Conservation (phyloP, 371 early-diverging fungal genomes). For the Batkoa obscura region DNA sequence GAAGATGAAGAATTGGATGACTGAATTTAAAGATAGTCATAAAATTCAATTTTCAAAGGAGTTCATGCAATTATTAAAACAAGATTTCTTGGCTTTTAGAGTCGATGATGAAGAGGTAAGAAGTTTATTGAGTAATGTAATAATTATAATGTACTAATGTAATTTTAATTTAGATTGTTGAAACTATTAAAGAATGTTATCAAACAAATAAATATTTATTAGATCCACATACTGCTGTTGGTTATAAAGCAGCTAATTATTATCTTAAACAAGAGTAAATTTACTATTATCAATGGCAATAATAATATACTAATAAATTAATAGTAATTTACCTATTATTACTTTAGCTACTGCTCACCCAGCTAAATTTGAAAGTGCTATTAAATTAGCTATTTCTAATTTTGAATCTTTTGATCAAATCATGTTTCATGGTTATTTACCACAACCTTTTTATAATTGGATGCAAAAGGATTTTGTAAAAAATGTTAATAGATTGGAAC, state of each 20-base stretch:
- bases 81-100: slow-evolving; percentile 51
- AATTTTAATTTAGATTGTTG: slow-evolving; percentile 26
- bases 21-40: slow-evolving; percentile 42
- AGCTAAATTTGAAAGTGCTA: slow-evolving; percentile 88
- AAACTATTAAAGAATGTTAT: slow-evolving; percentile 50
- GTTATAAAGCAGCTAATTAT: no score
- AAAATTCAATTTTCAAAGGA: slow-evolving; percentile 43
- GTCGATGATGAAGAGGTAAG: slow-evolving; percentile 42
- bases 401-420: not conserved
- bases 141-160: no score
- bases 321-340: slow-evolving; percentile 20
- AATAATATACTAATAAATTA: slow-evolving; percentile 9
- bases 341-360: slow-evolving; percentile 89
- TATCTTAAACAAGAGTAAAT: no score
- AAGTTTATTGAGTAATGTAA: no score
- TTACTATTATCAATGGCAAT: no score
- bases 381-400: slow-evolving; percentile 39
- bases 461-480: no score
- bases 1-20: slow-evolving; percentile 63
- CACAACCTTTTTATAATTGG: slow-evolving; percentile 3
- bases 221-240: slow-evolving; percentile 94
- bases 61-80: slow-evolving; percentile 41
- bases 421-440: not conserved
- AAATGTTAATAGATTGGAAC: no score
- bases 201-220: no score